Evolutionary conservation across 1,139 yeast species (phyloP), one percentile per base, ranked within the genome.

Genomic region (Waltiozyma sp.): DNA sequence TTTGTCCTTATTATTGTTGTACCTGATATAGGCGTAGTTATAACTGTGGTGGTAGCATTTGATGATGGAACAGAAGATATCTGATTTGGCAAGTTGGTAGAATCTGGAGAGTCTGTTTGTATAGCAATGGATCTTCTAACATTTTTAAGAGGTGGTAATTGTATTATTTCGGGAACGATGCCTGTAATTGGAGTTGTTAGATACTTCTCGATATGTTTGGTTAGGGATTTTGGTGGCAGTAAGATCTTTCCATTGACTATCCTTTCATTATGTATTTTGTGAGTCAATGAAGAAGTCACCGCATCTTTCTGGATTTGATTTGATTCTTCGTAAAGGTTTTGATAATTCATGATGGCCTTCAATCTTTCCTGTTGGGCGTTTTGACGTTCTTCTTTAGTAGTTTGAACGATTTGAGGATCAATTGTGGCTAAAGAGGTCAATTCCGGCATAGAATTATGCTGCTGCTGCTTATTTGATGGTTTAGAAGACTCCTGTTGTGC

Each of bases 251-350:
- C 31, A 11, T 10, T 14, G 4, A 11, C n/a, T 4, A 26, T 26
- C 13, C n/a, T 10, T 26, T 14, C n/a, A 11, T 26, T 26, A 4
- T 26, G 31, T 11, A 26, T 4, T 26, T 34, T 16, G 26, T 19
- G 38, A 11, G 41, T 23, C 13, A 37, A 35, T 14, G 8, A 19
- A 2, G 38, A 3, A 2, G 35, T 23, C 26, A 45, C 42, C n/a
- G 41, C 45, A 2, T 43, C 45, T 2, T 45, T 41, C 23, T 45
- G 42, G 18, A 45, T 42, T 33, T 34, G 42, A 39, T 45, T 42
- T 8, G 47, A 42, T 28, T 21, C 43, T 7, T 33, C 13, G 13
- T 26, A 26, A 4, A 26, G 4, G 4, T 10, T 14, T 26, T 26
- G 31, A 14, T 11, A 26, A 10, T 26, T 26, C n/a, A 14, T 14